Evolutionary conservation across 768 basidiomycete species (phyloP).

Genomic region (Phallus indusiatus): DNA sequence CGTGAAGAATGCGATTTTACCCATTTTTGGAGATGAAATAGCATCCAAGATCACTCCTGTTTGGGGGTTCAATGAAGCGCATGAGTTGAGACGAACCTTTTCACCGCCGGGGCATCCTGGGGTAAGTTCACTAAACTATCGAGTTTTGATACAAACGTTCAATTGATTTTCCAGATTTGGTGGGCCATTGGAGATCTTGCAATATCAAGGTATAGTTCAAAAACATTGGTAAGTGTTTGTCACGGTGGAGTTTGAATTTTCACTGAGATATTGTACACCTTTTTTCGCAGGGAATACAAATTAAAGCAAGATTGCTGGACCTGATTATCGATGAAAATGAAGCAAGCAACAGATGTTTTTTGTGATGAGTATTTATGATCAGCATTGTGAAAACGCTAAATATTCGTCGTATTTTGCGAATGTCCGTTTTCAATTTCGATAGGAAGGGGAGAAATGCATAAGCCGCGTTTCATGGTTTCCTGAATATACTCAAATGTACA

Average conservation of each 20-base stretch:
- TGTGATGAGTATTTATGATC: too few species aligned
- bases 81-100: constrained; percentile 28
- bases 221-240: constrained; percentile 24
- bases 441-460: too few species aligned
- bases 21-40: constrained; percentile 27
- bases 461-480: too few species aligned
- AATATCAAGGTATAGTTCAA: constrained; percentile 25
- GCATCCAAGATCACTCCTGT: constrained; percentile 23
- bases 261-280: not conserved
- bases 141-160: not conserved
- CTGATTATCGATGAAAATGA: not conserved
- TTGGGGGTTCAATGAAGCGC: constrained; percentile 35
- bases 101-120: constrained; percentile 35
- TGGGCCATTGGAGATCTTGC: constrained; percentile 24
- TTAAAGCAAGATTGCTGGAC: not conserved
- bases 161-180: constrained; percentile 7
- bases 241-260: not conserved
- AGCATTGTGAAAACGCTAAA: too few species aligned
- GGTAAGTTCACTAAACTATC: not conserved
- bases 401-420: too few species aligned
- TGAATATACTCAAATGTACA: too few species aligned
- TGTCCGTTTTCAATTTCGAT: too few species aligned
- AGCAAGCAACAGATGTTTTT: too few species aligned
- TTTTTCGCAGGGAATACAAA: not conserved
- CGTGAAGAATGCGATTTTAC: constrained; percentile 22